Evolutionary conservation across 2,329 filamentous ascomycete genomes (phyloP).

Genomic region (Didymella arachidicola): DNA sequence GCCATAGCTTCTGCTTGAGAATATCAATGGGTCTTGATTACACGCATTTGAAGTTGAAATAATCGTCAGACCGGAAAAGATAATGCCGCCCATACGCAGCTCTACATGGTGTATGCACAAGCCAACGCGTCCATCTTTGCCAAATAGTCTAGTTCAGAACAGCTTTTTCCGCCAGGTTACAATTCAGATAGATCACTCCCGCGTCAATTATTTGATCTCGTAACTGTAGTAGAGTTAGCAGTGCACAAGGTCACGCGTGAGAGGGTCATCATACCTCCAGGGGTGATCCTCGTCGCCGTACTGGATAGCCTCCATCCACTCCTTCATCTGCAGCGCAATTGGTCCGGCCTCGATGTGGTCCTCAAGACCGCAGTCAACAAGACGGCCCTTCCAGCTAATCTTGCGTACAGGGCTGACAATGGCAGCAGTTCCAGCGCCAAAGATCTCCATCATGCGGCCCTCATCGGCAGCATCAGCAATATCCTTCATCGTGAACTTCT

Average conservation of each 20-base stretch:
- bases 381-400: conserved; percentile 85
- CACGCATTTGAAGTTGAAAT: conserved; percentile 5
- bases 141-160: conserved; percentile 6
- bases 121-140: conserved; percentile 7
- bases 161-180: not conserved
- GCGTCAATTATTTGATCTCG: conserved; percentile 29
- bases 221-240: conserved; percentile 40
- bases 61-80: not conserved
- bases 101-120: conserved; percentile 21
- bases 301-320: conserved; percentile 95
- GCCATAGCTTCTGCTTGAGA: not conserved
- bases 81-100: conserved; percentile 13
- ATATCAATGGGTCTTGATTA: conserved; percentile 3
- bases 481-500: conserved; percentile 91
- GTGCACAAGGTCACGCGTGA: not conserved
- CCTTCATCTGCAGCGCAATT: conserved; percentile 85
- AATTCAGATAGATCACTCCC: not conserved
- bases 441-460: conserved; percentile 88
- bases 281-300: conserved; percentile 86
- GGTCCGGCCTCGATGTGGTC: conserved; percentile 86
- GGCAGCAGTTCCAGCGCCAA: conserved; percentile 91
- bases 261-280: conserved; percentile 73
- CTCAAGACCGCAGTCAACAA: conserved; percentile 83
- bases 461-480: conserved; percentile 81
- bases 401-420: conserved; percentile 89